A percentile compares a stretch with the other conserved stretches of the same genome.
phyloP scores from a whole-genome alignment of 2,329 filamentous ascomycete species.

The Ilyonectria sp. region DNA sequence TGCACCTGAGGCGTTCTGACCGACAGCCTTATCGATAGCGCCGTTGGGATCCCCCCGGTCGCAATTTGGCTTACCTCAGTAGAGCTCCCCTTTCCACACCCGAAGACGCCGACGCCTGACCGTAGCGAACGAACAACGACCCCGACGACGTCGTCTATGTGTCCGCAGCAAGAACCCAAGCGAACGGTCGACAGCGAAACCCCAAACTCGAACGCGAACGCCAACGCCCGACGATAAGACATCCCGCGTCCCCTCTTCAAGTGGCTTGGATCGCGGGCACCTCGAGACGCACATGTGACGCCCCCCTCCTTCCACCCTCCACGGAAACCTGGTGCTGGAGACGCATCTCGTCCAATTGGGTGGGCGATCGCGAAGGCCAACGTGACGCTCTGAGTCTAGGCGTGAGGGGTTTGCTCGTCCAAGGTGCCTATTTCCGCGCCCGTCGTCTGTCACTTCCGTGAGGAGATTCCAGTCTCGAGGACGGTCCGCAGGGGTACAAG shows the following conservation, averaged over 20 bases:
- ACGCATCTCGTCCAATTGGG: conserved; percentile 47
- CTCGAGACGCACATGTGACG: conserved; percentile 48
- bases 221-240: conserved; percentile 35
- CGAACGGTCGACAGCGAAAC: conserved; percentile 5
- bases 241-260: conserved; percentile 22
- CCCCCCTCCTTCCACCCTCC: conserved; percentile 47
- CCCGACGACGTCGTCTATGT: conserved; percentile 33
- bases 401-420: conserved; percentile 46
- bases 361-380: conserved; percentile 31
- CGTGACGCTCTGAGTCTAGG: conserved; percentile 34
- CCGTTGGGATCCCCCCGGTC: conserved; percentile 32
- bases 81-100: conserved; percentile 47
- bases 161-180: conserved; percentile 11
- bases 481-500: conserved; percentile 45
- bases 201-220: conserved; percentile 25
- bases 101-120: conserved; percentile 45
- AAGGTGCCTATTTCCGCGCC: conserved; percentile 44
- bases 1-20: conserved; percentile 38
- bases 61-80: conserved; percentile 45
- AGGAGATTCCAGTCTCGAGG: conserved; percentile 35
- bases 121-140: conserved; percentile 38
- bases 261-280: conserved; percentile 39
- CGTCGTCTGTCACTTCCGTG: conserved; percentile 33
- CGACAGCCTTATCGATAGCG: conserved; percentile 45
- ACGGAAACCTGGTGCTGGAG: conserved; percentile 39